Evolutionary conservation across 1,139 yeast species (phyloP).

Genomic region (Geotrichum candidum): DNA sequence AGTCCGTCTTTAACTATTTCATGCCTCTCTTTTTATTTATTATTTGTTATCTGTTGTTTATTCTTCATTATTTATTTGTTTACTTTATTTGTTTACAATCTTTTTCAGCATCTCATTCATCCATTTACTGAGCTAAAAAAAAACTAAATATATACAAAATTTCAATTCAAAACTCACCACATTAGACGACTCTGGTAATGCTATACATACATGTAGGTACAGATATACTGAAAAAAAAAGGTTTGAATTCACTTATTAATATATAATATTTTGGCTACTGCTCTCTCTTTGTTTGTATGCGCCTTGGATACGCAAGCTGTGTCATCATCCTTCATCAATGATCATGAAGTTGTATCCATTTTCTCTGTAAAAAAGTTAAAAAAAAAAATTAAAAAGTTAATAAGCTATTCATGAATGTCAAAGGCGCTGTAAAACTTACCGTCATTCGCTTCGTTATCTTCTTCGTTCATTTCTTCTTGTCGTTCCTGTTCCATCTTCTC

Average conservation of each 20-base stretch:
- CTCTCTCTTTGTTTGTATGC: not conserved
- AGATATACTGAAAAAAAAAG: not conserved
- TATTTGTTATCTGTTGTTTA: constrained; percentile 4
- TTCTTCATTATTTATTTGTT: not conserved
- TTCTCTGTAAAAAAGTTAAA: constrained; percentile 5
- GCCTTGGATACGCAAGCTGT: not conserved
- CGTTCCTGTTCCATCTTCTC: constrained; percentile 21
- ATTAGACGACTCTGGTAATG: too few species aligned
- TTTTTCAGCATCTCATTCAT: constrained; percentile 13
- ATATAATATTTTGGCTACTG: not conserved
- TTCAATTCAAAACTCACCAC: not conserved
- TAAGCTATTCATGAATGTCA: not conserved
- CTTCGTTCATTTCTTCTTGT: constrained; percentile 16
- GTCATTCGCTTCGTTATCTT: constrained; percentile 2
- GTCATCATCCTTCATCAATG: not conserved
- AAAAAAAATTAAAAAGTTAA: not conserved
- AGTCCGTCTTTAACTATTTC: not conserved
- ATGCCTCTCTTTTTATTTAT: not conserved
- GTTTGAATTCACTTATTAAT: not conserved
- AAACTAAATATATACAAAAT: constrained; percentile 16
- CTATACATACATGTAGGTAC: not conserved
- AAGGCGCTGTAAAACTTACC: not conserved
- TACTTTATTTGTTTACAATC: constrained; percentile 3
- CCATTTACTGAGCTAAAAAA: constrained; percentile 7
- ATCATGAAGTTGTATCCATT: constrained; percentile 12